These are phyloP conservation scores for Pseudogymnoascus sp. DNA, from an alignment of 2,329 filamentous ascomycete genomes.

Conservation along the genomic window DNA sequence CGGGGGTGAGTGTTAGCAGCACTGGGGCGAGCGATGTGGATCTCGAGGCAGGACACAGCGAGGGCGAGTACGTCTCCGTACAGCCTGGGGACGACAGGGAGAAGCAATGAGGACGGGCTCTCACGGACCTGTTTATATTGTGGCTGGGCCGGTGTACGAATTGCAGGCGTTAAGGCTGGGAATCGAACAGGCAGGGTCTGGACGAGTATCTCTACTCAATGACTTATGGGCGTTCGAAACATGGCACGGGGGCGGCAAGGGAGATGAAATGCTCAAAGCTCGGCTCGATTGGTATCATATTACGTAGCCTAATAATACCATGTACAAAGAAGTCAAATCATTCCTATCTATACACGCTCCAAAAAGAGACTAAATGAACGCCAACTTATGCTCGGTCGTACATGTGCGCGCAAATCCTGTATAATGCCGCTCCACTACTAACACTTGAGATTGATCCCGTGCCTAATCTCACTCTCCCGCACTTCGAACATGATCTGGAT, in stretches of 20 bases:
- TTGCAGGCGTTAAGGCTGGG: neutral
- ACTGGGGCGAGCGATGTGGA: constrained; percentile 7
- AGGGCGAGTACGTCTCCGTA: neutral
- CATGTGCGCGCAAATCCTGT: neutral
- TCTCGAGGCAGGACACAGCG: neutral
- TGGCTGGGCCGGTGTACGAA: neutral
- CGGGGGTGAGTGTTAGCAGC: neutral
- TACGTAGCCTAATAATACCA: constrained; percentile 7
- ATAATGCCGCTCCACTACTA: constrained; percentile 31
- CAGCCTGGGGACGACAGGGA: neutral
- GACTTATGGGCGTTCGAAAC: neutral
- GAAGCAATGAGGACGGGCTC: neutral
- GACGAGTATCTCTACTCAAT: constrained; percentile 5
- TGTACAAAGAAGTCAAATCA: neutral
- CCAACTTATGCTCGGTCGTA: neutral
- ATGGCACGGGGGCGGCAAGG: neutral
- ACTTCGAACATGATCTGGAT: constrained; percentile 96
- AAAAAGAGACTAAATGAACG: neutral
- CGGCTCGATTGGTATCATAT: neutral
- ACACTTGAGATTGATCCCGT: constrained; percentile 77
- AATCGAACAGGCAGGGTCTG: neutral
- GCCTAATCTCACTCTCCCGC: constrained; percentile 72
- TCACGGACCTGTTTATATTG: neutral
- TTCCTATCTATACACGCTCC: neutral
- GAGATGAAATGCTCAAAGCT: neutral